These are phyloP conservation scores for Pichia pseudocactophila DNA, from an alignment of 805 yeast species.

Conservation along the genomic window DNA sequence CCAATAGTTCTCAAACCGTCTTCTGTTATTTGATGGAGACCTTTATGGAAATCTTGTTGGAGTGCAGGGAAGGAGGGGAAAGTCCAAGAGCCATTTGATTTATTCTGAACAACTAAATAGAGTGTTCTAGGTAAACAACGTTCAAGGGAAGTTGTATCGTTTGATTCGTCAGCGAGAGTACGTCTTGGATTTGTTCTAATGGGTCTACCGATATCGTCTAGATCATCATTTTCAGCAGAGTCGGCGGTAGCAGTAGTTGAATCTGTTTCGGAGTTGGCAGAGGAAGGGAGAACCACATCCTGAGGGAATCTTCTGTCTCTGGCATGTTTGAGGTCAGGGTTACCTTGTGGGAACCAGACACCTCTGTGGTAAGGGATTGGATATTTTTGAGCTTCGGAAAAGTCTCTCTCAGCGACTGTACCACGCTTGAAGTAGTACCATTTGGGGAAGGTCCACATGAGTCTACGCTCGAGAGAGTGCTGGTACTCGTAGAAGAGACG, in stretches of 20 bases:
- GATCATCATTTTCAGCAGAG: slow-evolving; percentile 18
- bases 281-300: slow-evolving; percentile 61
- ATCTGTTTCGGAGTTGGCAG: slow-evolving; percentile 25
- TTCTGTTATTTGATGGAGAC: slow-evolving; percentile 69
- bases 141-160: slow-evolving; percentile 62
- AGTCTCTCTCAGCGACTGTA: slow-evolving; percentile 77
- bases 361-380: slow-evolving; percentile 68
- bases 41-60: slow-evolving; percentile 32
- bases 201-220: slow-evolving; percentile 56
- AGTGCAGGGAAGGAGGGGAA: slow-evolving; percentile 59
- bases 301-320: slow-evolving; percentile 86
- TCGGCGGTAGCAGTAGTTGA: too few species aligned
- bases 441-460: slow-evolving; percentile 97
- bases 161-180: slow-evolving; percentile 65
- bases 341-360: slow-evolving; percentile 73
- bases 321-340: slow-evolving; percentile 77
- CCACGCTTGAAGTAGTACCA: slow-evolving; percentile 89
- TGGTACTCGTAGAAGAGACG: slow-evolving; percentile 72
- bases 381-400: slow-evolving; percentile 61
- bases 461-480: slow-evolving; percentile 73
- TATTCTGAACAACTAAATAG: slow-evolving; percentile 54
- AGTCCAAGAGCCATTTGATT: slow-evolving; percentile 44
- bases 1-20: slow-evolving; percentile 63
- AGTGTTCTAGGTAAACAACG: slow-evolving; percentile 73
- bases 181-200: slow-evolving; percentile 60